A percentile compares a stretch with the other conserved stretches of the same genome.
phyloP scores from a whole-genome alignment of 1,284 basidiomycete species.

The Cutaneotrichosporon arboriforme region DNA sequence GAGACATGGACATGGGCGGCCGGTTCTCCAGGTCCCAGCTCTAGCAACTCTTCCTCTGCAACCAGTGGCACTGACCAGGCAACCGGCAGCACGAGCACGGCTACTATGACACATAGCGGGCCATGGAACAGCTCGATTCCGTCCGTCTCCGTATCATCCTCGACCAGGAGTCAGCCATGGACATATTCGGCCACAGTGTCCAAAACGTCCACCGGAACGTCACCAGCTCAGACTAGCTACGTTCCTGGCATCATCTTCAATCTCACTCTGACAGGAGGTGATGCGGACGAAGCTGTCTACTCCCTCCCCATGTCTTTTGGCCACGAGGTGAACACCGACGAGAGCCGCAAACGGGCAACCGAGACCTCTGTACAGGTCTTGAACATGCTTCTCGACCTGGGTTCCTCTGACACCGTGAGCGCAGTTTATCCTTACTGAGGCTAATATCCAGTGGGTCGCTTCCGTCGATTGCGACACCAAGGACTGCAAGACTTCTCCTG shows the following conservation, averaged over 20 bases:
- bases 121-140: too few species aligned
- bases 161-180: conserved; percentile 10
- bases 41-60: too few species aligned
- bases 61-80: too few species aligned
- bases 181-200: conserved; percentile 11
- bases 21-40: too few species aligned
- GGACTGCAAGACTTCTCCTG: conserved; percentile 29
- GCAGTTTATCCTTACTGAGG: conserved; percentile 11
- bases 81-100: too few species aligned
- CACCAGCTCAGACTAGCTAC: conserved; percentile 23
- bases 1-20: too few species aligned
- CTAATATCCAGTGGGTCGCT: conserved; percentile 41
- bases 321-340: conserved; percentile 21
- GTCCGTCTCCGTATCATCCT: not conserved
- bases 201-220: conserved; percentile 1
- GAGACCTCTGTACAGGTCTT: conserved; percentile 25
- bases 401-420: conserved; percentile 46
- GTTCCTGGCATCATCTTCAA: conserved; percentile 39
- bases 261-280: conserved; percentile 28
- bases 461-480: conserved; percentile 32
- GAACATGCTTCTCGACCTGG: conserved; percentile 45
- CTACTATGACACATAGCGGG: too few species aligned
- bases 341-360: not conserved
- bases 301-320: conserved; percentile 34
- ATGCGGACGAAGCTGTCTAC: conserved; percentile 37